Conservation (phyloP, 768 basidiomycete species). For the Pleurotus salmoneostramineus region DNA sequence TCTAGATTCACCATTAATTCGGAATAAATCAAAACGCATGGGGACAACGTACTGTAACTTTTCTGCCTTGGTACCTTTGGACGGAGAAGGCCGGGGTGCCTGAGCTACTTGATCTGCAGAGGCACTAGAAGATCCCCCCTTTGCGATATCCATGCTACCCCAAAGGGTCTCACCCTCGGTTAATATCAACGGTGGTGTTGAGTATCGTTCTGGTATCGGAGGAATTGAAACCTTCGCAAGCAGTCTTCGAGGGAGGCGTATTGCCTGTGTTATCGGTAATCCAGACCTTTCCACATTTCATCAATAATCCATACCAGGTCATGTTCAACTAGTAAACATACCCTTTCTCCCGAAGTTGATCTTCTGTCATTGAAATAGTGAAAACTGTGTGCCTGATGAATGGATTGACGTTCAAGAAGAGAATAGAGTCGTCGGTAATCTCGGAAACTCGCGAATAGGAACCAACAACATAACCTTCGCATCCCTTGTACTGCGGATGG, state of each 20-base stretch:
- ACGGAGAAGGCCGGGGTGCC: too few relatives aligned
- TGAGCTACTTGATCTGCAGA: too few relatives aligned
- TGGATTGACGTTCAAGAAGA: neutral
- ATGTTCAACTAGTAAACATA: neutral
- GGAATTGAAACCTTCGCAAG: too few relatives aligned
- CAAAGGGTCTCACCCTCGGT: too few relatives aligned
- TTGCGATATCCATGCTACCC: too few relatives aligned
- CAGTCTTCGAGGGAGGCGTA: neutral
- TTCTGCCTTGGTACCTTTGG: too few relatives aligned
- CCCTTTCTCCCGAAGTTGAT: neutral
- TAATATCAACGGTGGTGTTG: too few relatives aligned
- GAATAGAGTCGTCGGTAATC: neutral
- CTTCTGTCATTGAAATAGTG: neutral
- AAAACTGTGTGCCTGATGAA: neutral
- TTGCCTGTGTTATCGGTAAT: neutral
- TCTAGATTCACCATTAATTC: too few relatives aligned
- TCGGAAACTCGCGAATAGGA: neutral
- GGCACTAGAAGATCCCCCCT: too few relatives aligned
- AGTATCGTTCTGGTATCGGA: too few relatives aligned
- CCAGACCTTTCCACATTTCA: neutral
- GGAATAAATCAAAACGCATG: too few relatives aligned
- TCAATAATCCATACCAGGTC: neutral
- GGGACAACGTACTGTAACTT: too few relatives aligned
- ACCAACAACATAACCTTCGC: neutral
- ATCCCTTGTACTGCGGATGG: neutral